Base-by-base conservation (phyloP, 164 flowering plant species). In the Santalum album region DNA sequence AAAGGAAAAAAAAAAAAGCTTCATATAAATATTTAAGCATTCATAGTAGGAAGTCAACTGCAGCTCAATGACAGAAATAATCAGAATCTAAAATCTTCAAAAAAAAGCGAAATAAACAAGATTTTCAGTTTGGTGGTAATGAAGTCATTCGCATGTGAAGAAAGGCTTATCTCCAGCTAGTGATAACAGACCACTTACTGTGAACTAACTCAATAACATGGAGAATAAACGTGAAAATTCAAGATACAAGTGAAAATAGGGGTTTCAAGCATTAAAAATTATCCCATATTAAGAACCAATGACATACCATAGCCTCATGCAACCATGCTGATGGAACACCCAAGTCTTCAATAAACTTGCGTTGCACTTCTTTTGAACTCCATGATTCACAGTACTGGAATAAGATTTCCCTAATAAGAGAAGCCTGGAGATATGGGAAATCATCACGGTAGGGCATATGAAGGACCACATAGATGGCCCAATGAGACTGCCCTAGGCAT, bases 391-490 rank as follows among this genome's bases (percentile, higher is more conserved):
- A 90, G 55, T 90, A 84, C 54, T 87, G 97, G 62, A 82, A 94
- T 70, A 94, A 75, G 49, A 94, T 90, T 80, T 94, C 99, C 55
- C 86, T 75, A 42, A 94, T 82, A 20, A 81, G 51, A 48, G 42
- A 75, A 57, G 86, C 78, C 15, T 94, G 99, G 27, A 90, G 76
- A 65, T 72, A 72, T 39, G 96, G 99, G 68, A 61, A 82, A 65
- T 86, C 95, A 19, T 77, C 83, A 58, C 72, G 66, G 55, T 71
- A 56, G 15, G 96, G 86, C 86, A 90, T 87, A 71, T 94, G 96
- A 62, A 94, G 96, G 34, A 78, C 84, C 65, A 90, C 96, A 74
- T 94, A 94, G 66, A 94, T 90, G 53, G 99, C 99, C 99, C 97
- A 94, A 57, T 94, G 97, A 59, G 86, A 85, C 63, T 77, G 75